Evolutionary conservation across 2,329 filamentous ascomycete genomes (phyloP).

Genomic region (Cladosporium sp.): DNA sequence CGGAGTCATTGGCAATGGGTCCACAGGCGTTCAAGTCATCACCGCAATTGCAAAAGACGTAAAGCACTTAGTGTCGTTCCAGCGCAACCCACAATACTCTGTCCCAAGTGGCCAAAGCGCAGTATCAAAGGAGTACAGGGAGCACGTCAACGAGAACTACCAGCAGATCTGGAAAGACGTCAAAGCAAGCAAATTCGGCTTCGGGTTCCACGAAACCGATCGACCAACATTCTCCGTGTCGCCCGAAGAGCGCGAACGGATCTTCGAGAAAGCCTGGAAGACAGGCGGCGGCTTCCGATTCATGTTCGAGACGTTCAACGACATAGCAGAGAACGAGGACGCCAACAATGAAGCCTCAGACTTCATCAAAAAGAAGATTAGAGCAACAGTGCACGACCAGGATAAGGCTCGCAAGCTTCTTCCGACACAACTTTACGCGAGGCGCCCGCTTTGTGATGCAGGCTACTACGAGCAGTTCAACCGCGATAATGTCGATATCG

Average conservation of each 20-base stretch:
- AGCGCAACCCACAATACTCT: slow-evolving; percentile 27
- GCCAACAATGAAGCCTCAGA: slow-evolving; percentile 48
- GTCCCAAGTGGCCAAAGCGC: slow-evolving; percentile 22
- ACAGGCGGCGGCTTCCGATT: slow-evolving; percentile 32
- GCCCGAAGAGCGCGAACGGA: slow-evolving; percentile 19
- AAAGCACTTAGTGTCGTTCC: slow-evolving; percentile 22
- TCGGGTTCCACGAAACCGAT: slow-evolving; percentile 23
- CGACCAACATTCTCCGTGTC: slow-evolving; percentile 12
- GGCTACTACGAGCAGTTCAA: slow-evolving; percentile 26
- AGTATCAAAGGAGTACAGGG: slow-evolving; percentile 19
- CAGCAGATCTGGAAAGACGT: slow-evolving; percentile 31
- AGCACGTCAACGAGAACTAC: slow-evolving; percentile 21
- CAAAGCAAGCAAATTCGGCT: slow-evolving; percentile 38
- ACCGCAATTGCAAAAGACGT: slow-evolving; percentile 21
- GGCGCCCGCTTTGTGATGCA: slow-evolving; percentile 55
- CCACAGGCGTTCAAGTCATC: slow-evolving; percentile 25
- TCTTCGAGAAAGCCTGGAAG: slow-evolving; percentile 25
- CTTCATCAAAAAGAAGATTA: slow-evolving; percentile 36
- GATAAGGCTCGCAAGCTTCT: slow-evolving; percentile 51
- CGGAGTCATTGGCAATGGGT: slow-evolving; percentile 32
- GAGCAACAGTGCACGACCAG: slow-evolving; percentile 39
- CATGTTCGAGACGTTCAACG: slow-evolving; percentile 30
- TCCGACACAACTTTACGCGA: slow-evolving; percentile 59
- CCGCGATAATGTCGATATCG: slow-evolving; percentile 20
- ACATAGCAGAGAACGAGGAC: slow-evolving; percentile 40